Base-by-base conservation (phyloP, 176 grass and related monocot species). In the Echinochloa phyllopogon region DNA sequence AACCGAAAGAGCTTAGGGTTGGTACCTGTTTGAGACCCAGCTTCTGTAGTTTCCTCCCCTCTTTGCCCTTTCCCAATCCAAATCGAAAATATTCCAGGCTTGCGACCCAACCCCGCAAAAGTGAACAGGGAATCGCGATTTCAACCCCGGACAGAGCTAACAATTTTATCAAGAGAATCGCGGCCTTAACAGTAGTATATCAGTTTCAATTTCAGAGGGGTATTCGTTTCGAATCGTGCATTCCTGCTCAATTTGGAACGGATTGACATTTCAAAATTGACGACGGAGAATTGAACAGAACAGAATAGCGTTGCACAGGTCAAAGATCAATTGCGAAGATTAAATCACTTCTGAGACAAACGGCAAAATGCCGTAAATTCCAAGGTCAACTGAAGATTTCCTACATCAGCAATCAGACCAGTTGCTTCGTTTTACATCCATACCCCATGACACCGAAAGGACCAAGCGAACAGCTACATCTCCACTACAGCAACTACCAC, bases 11-110 rank as follows among this genome's bases (percentile, higher is more conserved):
- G n/a, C 42, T 4, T 72, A 6, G 15, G 43, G 23, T 2, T 14
- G 72, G 86, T 71, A 83, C 72, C 72, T 51, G 50, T 18, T 66
- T 16, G 49, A 20, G 49, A 13, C 33, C 63, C 14, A 9, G 14
- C 6, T 8, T 62, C 25, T 10, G 61, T 11, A 8, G 4, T 17
- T 64, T 39, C 2, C 62, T 18, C 6, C 49, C 49, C 49, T 51
- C 49, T 51, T 17, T 12, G 1, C 8, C 6, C 44, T 11, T 47
- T 12, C 44, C 44, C 8, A 12, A 51, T 5, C 49, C 15, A 51
- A 51, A 16, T 6, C 17, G 1, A 55, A 41, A 8, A 41, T 14
- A 15, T 63, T 6, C 4, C 11, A 29, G 5, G 12, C 60, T 33
- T 6, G 24, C 11, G 4, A 11, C 29, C 24, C 17, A 55, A 55